Base-by-base conservation (phyloP, 2,329 filamentous ascomycete genomes). In the Penicillium sp. region DNA sequence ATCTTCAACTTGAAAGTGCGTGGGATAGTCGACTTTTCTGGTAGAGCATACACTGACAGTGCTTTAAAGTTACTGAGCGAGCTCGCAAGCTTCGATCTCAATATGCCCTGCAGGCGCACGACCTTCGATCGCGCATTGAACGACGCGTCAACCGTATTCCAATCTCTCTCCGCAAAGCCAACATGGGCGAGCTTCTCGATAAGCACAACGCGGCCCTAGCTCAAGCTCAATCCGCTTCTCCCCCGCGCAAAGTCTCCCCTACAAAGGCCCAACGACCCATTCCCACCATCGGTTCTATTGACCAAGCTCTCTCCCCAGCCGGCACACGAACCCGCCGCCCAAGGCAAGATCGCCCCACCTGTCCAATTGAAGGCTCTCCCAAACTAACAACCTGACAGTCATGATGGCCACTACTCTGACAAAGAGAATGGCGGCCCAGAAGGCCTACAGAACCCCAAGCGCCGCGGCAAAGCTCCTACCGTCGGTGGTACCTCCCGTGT, bases 121-220 rank as follows among this genome's bases (percentile, higher is more conserved):
- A 90, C 61, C 83, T 98, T 39, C 86, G 90, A 59, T 88, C 91
- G 58, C 88, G 93, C 59, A 88, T 99, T 52, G 93, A 97, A 75
- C 90, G 96, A 78, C 90, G 95, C 76, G 84, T 98, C 73, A 96
- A 97, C 72, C 88, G 95, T 53, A 95, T 98, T 52, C 95, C 95
- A 8, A 84, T 86, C 66, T 83, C 87, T 16, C 78, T 96, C 61
- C 87, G 93, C 58, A 90, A 89, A 69, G 82, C 86, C 60, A 96
- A 86, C 56, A 93, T 99, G 82, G 87, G 87, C 55, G 93, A 96
- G 45, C 81, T 98, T 9, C 73, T 93, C 6, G 79, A 84, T 44
- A 84, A 83, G 60, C 75, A 84, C 64, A 66, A 64, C 46, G 57
- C 60, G 39, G 53, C 59, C 48, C 58, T 63, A 47, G 65, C 65